Conservation (phyloP, 192 early-diverging fungal species). For the Coemansia sp. region DNA sequence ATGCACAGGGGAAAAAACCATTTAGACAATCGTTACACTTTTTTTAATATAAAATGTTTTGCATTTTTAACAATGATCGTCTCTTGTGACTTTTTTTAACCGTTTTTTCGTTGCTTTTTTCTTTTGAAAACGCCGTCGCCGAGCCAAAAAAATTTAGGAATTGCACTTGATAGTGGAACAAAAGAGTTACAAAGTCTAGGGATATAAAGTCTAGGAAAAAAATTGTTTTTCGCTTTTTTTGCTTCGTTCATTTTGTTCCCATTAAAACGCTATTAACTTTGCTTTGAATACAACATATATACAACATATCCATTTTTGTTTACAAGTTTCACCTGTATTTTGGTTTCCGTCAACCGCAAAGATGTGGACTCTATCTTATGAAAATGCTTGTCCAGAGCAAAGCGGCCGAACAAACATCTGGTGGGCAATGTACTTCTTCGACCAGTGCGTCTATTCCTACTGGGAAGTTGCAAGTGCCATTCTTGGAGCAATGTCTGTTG, state of each 20-base stretch:
- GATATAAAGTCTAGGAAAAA: no score
- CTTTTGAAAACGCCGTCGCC: background rate
- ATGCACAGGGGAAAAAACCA: background rate
- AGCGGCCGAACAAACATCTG: slow-evolving; percentile 20
- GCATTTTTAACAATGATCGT: no score
- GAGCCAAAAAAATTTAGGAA: slow-evolving; percentile 1
- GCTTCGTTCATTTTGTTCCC: background rate
- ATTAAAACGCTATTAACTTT: background rate
- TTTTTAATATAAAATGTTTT: slow-evolving; percentile 1
- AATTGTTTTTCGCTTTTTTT: background rate
- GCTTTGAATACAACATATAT: background rate
- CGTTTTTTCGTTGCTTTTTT: background rate
- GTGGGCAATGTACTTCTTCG: slow-evolving; percentile 21
- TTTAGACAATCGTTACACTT: background rate
- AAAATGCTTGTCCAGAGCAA: slow-evolving; percentile 12
- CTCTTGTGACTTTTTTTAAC: no score
- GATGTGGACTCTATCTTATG: background rate
- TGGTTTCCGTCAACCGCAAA: background rate
- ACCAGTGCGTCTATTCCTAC: slow-evolving; percentile 20
- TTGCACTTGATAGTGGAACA: background rate
- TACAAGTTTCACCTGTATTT: background rate
- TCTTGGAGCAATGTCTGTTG: slow-evolving; percentile 18
- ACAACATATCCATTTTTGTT: background rate
- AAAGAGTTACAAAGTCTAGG: background rate
- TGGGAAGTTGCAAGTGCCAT: slow-evolving; percentile 18